Evolutionary conservation across 441 rosid species (phyloP), one percentile per base, ranked within the genome.

Genomic region (Gossypium trilobum): DNA sequence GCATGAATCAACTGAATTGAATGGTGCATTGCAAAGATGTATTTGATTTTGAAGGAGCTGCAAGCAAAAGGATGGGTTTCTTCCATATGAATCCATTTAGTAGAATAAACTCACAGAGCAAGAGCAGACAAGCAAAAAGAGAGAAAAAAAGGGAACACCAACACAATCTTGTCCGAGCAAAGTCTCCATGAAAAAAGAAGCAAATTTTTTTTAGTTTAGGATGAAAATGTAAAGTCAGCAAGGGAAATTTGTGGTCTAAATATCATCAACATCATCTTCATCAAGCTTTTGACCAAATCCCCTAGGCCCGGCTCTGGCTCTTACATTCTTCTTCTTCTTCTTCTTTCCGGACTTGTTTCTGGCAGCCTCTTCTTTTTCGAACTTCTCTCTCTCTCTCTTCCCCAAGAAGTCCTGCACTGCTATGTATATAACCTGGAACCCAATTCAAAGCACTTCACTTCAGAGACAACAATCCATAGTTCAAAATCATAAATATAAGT

Each of bases 211-310:
- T 1, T 8, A 2, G 27, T 7, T 10, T 11, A 50, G 7, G 7
- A 50, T 50, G 22, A 16, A 7, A 58, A 62, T 33, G 8, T 3
- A 9, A 36, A 62, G 27, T 22, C 39, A 16, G 50, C 50, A 36
- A 36, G 48, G 67, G 5, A 62, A 20, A 56, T 20, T 20, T 22
- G n/a, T 13, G 25, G 5, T 56, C 60, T 56, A 56, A 56, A 56
- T 48, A 4, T n/a, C 60, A 20, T 22, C 60, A 3, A 9, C 31
- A 56, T 23, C 87, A 14, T 79, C 82, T 5, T 81, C 85, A 17
- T 85, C 86, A 61, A 82, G 72, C 77, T 87, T 88, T 73, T 87
- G 96, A 20, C 95, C 97, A 68, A 90, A 94, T 7, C 94, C 98
- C 74, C 82, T 87, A 13, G 97, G 95, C 36, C 97, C 91, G 27